Conservation (phyloP, 306 rosid species). For the Heteromeles arbutifolia region DNA sequence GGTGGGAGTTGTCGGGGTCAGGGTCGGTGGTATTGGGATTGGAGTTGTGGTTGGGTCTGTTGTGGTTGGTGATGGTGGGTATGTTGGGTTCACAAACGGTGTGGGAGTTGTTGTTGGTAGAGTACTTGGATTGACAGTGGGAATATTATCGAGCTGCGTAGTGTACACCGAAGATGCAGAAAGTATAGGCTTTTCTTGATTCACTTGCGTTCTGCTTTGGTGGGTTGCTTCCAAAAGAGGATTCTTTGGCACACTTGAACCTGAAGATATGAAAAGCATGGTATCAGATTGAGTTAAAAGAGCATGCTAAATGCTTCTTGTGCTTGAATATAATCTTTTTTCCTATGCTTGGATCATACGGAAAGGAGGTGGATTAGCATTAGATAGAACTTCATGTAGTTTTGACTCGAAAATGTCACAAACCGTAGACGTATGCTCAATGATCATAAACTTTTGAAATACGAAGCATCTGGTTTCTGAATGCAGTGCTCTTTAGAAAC, state of each 20-base stretch:
- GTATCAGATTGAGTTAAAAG: not conserved
- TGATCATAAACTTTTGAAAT: not conserved
- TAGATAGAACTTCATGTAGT: not conserved
- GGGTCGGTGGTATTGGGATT: not conserved
- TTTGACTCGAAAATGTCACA: not conserved
- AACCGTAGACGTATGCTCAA: not conserved
- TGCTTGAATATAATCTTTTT: not conserved
- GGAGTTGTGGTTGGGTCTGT: slow-evolving; percentile 26
- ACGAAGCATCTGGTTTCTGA: not conserved
- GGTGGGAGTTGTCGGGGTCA: slow-evolving; percentile 15
- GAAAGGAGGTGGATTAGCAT: not conserved
- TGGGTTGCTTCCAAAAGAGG: slow-evolving; percentile 31
- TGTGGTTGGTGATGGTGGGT: slow-evolving; percentile 43
- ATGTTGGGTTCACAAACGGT: slow-evolving; percentile 27
- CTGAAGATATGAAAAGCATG: slow-evolving; percentile 44
- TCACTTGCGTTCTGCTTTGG: slow-evolving; percentile 12
- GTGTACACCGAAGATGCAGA: slow-evolving; percentile 40
- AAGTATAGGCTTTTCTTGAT: slow-evolving; percentile 34
- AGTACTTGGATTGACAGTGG: slow-evolving; percentile 73
- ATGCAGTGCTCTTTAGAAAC: not conserved
- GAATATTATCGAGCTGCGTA: slow-evolving; percentile 45
- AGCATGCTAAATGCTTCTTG: not conserved
- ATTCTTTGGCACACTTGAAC: slow-evolving; percentile 39
- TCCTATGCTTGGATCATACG: not conserved
- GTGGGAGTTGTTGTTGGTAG: slow-evolving; percentile 52